phyloP scores from a whole-genome alignment of 768 basidiomycete genomes.

The Rubroboletus pulcherrimus region DNA sequence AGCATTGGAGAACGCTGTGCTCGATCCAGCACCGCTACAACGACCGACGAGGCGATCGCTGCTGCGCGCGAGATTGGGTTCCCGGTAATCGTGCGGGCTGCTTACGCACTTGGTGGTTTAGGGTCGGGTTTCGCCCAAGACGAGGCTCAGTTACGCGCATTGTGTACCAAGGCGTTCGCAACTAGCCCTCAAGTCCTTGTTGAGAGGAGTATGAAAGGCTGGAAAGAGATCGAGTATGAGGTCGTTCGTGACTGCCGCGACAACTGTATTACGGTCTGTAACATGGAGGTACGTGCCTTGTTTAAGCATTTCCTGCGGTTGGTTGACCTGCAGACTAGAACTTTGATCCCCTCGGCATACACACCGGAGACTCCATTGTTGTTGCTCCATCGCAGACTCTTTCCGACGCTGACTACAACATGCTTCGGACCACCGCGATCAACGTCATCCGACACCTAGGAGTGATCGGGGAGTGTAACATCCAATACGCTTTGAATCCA shows the following conservation, averaged over 20 bases:
- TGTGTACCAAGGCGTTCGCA: conserved; percentile 94
- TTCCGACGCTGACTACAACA: conserved; percentile 99
- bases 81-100: conserved; percentile 95
- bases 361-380: conserved; percentile 98
- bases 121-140: conserved; percentile 97
- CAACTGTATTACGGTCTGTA: conserved; percentile 99
- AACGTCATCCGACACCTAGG: conserved; percentile 99
- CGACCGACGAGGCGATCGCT: conserved; percentile 72
- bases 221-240: conserved; percentile 99
- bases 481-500: conserved; percentile 97
- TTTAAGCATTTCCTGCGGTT: not conserved
- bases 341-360: conserved; percentile 97
- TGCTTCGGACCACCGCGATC: conserved; percentile 96
- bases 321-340: conserved; percentile 52
- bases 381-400: conserved; percentile 97
- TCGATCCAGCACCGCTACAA: conserved; percentile 84
- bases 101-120: conserved; percentile 93
- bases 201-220: conserved; percentile 99
- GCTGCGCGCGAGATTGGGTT: conserved; percentile 87
- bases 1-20: conserved; percentile 96
- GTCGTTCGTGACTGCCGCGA: conserved; percentile 96
- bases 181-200: conserved; percentile 98
- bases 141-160: conserved; percentile 79
- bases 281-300: conserved; percentile 88
- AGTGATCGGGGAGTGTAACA: conserved; percentile 98